These are phyloP conservation scores for Royoungia palumana DNA, from an alignment of 768 basidiomycete genomes.

Conservation along the genomic window DNA sequence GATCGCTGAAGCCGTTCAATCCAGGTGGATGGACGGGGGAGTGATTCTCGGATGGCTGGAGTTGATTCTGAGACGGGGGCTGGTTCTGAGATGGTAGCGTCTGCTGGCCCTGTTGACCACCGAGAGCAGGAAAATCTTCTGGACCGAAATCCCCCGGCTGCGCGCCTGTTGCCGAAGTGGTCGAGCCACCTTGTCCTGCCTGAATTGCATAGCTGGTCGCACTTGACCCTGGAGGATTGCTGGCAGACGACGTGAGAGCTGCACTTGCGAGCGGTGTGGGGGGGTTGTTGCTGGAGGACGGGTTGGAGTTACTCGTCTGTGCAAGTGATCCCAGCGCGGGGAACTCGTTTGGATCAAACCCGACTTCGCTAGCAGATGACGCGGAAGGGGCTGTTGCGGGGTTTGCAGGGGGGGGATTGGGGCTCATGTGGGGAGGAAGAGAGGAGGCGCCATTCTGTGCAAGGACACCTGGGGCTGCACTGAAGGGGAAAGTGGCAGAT, in stretches of 20 bases:
- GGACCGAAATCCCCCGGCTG: conserved; percentile 56
- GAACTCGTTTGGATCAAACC: conserved; percentile 83
- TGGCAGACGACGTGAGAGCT: conserved; percentile 25
- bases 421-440: conserved; percentile 57
- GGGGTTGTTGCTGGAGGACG: conserved; percentile 33
- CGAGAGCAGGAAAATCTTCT: conserved; percentile 87
- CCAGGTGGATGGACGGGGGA: conserved; percentile 63
- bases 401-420: conserved; percentile 37
- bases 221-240: conserved; percentile 28
- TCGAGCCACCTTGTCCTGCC: conserved; percentile 53
- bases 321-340: conserved; percentile 76
- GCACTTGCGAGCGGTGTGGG: conserved; percentile 25
- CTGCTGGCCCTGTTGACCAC: conserved; percentile 51
- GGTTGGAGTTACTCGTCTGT: conserved; percentile 41
- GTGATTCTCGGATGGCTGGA: conserved; percentile 32
- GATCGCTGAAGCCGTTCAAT: conserved; percentile 60
- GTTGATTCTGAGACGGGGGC: conserved; percentile 29
- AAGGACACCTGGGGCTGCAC: conserved; percentile 40
- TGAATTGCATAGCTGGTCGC: conserved; percentile 80
- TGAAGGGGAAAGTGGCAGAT: conserved; percentile 58
- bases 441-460: conserved; percentile 54
- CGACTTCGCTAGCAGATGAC: conserved; percentile 70
- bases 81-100: conserved; percentile 24
- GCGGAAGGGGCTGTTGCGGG: conserved; percentile 52
- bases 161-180: conserved; percentile 3